phyloP scores from a whole-genome alignment of 768 basidiomycete genomes.

The Chlorophyllum brunneum region DNA sequence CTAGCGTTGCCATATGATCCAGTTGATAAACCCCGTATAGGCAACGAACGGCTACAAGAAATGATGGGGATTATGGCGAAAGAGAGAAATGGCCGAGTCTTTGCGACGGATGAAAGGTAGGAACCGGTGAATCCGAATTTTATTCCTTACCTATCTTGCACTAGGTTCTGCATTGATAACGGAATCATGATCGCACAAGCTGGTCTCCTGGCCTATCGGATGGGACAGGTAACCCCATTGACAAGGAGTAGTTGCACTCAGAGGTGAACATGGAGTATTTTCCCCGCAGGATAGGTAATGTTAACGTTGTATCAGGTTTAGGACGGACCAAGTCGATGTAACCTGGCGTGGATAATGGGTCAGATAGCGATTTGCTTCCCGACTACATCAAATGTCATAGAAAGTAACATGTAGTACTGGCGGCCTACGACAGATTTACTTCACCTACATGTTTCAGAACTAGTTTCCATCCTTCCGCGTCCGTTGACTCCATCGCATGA shows the following conservation, averaged over 20 bases:
- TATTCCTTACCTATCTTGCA: background rate
- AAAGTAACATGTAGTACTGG: too few species aligned
- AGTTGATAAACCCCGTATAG: conserved; percentile 33
- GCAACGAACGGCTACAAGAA: conserved; percentile 89
- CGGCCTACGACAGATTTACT: too few species aligned
- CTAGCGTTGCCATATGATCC: background rate
- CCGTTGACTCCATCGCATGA: conserved; percentile 36
- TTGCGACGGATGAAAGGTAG: conserved; percentile 94
- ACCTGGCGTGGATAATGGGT: conserved; percentile 71
- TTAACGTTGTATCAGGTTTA: conserved; percentile 56
- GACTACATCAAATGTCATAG: too few species aligned
- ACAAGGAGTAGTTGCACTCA: conserved; percentile 88
- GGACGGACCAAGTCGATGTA: conserved; percentile 92
- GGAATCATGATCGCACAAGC: conserved; percentile 99
- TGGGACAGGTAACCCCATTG: conserved; percentile 80
- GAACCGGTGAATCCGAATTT: conserved; percentile 15
- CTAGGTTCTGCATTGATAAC: conserved; percentile 98
- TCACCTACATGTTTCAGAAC: conserved; percentile 49
- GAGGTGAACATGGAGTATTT: conserved; percentile 46
- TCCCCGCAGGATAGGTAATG: conserved; percentile 3
- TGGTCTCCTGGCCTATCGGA: conserved; percentile 85
- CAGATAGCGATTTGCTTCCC: conserved; percentile 8
- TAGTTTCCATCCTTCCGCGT: conserved; percentile 47
- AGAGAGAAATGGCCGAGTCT: conserved; percentile 85
- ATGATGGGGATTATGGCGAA: conserved; percentile 99